Evolutionary conservation across 306 rosid genomes (phyloP).

Genomic region (Vachellia pachyceras): DNA sequence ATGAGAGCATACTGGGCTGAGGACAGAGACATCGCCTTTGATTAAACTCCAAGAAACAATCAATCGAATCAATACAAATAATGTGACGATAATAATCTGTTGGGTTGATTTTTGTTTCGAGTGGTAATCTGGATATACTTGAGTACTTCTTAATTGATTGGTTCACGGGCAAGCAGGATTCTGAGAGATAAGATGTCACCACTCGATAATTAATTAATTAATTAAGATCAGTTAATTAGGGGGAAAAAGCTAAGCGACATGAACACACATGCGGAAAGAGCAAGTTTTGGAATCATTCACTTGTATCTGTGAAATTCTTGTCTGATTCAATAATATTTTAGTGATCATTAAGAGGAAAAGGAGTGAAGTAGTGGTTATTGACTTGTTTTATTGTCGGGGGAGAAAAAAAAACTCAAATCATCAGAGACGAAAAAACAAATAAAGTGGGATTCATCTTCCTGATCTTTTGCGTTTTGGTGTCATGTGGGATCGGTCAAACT

Average conservation of each 20-base stretch:
- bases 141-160: conserved; percentile 9
- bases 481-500: conserved; percentile 49
- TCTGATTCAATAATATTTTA: conserved; percentile 21
- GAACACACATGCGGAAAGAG: background rate
- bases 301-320: conserved; percentile 19
- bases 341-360: conserved; percentile 4
- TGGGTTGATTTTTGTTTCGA: conserved; percentile 20
- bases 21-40: background rate
- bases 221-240: background rate
- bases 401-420: conserved; percentile 31
- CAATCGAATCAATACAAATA: conserved; percentile 31
- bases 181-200: conserved; percentile 47
- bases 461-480: conserved; percentile 40
- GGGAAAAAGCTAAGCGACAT: conserved; percentile 32
- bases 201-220: background rate
- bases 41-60: conserved; percentile 45
- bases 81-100: conserved; percentile 41
- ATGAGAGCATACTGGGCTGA: background rate
- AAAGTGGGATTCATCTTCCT: conserved; percentile 18
- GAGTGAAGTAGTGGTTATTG: conserved; percentile 23
- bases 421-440: conserved; percentile 42
- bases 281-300: conserved; percentile 35
- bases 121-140: background rate
- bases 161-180: conserved; percentile 52
- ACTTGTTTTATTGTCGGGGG: conserved; percentile 4